These are phyloP conservation scores for Aquilaria malaccensis DNA, from an alignment of 345 rosid genomes.

Conservation along the genomic window DNA sequence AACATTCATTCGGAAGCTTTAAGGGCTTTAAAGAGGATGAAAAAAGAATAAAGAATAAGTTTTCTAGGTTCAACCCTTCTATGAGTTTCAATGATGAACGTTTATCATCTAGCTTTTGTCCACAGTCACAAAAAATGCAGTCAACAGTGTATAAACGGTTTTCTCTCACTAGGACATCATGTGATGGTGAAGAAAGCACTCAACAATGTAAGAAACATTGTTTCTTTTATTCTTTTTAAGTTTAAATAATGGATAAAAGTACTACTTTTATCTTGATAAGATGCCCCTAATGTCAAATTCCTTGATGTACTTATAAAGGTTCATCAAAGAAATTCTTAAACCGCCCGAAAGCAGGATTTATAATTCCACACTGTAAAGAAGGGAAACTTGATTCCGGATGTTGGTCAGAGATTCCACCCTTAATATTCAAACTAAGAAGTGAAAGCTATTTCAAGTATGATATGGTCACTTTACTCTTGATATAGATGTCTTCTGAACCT, in stretches of 20 bases:
- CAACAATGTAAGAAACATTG: conserved; percentile 36
- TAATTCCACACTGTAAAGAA: conserved; percentile 32
- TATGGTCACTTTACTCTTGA: neutral
- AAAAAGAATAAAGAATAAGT: too few relatives aligned
- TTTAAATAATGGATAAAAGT: neutral
- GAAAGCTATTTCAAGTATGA: conserved; percentile 63
- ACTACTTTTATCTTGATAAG: neutral
- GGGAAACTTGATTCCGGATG: conserved; percentile 43
- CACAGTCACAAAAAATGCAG: conserved; percentile 33
- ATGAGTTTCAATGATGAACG: too few relatives aligned
- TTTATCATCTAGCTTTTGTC: conserved; percentile 1
- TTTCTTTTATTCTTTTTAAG: neutral
- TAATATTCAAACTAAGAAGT: conserved; percentile 60
- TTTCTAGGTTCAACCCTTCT: too few relatives aligned
- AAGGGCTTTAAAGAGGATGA: too few relatives aligned
- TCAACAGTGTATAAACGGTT: conserved; percentile 38
- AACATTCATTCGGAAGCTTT: too few relatives aligned
- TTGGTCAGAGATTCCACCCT: conserved; percentile 69
- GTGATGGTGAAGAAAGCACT: conserved; percentile 49
- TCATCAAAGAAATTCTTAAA: conserved; percentile 49
- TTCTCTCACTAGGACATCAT: conserved; percentile 63
- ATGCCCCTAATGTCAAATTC: conserved; percentile 1
- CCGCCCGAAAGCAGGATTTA: conserved; percentile 53
- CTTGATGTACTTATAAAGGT: conserved; percentile 27
- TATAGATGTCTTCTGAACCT: conserved; percentile 3